A percentile compares a stretch with the other conserved stretches of the same genome.
Evolutionary conservation across 495 filamentous ascomycete genomes (phyloP).

Genomic region (Penicillium fimorum): DNA sequence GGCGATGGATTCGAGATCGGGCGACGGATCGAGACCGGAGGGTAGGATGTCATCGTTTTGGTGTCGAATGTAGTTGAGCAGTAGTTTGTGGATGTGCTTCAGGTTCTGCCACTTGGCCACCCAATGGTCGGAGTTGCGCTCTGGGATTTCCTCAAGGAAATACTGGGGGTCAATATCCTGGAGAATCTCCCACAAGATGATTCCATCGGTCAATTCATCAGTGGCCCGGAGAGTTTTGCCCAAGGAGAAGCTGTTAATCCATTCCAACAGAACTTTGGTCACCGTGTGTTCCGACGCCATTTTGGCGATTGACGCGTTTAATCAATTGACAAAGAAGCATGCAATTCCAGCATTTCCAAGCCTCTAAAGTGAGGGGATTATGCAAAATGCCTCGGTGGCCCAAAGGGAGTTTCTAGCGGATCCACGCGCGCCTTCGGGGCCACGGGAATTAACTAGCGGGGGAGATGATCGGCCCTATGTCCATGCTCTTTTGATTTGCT

Average conservation of each 20-base stretch:
- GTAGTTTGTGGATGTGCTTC: constrained; percentile 65
- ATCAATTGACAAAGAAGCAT: constrained; percentile 14
- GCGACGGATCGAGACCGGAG: constrained; percentile 47
- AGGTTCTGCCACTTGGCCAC: constrained; percentile 58
- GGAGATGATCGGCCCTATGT: constrained; percentile 12
- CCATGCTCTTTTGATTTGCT: background rate
- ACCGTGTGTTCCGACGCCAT: constrained; percentile 48
- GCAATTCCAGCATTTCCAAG: constrained; percentile 21
- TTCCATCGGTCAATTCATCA: constrained; percentile 72
- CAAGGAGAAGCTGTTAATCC: constrained; percentile 56
- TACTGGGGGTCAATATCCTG: constrained; percentile 66
- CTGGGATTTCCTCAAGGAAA: constrained; percentile 62
- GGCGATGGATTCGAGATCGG: constrained; percentile 61
- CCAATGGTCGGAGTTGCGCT: constrained; percentile 51
- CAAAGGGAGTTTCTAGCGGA: constrained; percentile 14
- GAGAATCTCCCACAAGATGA: constrained; percentile 67
- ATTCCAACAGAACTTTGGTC: constrained; percentile 55
- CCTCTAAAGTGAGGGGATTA: constrained; percentile 4
- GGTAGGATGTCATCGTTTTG: constrained; percentile 50
- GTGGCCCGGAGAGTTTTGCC: constrained; percentile 46
- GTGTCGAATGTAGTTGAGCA: constrained; percentile 64
- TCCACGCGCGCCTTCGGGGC: constrained; percentile 19
- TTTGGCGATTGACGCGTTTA: constrained; percentile 20
- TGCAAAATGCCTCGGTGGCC: background rate
- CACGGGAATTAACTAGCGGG: constrained; percentile 14